Evolutionary conservation across 2,329 filamentous ascomycete genomes (phyloP).

Genomic region (Claviceps pazoutovae): DNA sequence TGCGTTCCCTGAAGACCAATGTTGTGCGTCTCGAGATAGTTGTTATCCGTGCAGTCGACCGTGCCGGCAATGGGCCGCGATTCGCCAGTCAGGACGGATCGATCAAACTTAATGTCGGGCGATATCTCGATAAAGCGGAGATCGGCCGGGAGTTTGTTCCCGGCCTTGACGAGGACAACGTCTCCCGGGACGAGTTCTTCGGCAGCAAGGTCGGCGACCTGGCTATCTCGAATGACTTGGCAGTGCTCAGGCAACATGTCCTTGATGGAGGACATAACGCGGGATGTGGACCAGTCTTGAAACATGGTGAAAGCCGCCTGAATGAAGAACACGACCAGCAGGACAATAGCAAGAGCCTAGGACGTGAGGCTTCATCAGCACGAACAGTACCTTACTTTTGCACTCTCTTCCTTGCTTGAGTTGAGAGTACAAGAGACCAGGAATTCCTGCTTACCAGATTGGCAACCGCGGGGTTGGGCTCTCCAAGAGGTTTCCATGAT

Average conservation of each 20-base stretch:
- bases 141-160: slow-evolving; percentile 63
- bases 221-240: slow-evolving; percentile 47
- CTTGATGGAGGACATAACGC: slow-evolving; percentile 68
- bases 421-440: too few species aligned
- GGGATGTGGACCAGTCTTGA: slow-evolving; percentile 63
- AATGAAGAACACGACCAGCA: slow-evolving; percentile 54
- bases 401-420: background rate
- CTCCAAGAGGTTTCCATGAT: slow-evolving; percentile 60
- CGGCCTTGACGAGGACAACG: slow-evolving; percentile 51
- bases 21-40: slow-evolving; percentile 63
- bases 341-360: slow-evolving; percentile 54
- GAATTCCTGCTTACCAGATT: slow-evolving; percentile 31
- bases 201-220: slow-evolving; percentile 33
- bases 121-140: slow-evolving; percentile 56
- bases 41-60: slow-evolving; percentile 53
- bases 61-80: slow-evolving; percentile 49
- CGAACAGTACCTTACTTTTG: background rate
- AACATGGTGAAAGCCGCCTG: slow-evolving; percentile 57
- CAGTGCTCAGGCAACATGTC: slow-evolving; percentile 67
- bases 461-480: slow-evolving; percentile 49
- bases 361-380: background rate
- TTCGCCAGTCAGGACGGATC: slow-evolving; percentile 58
- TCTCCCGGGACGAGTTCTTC: slow-evolving; percentile 59
- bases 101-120: slow-evolving; percentile 57
- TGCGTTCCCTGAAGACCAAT: slow-evolving; percentile 72